Percentiles rank a stretch among this genome's conserved stretches.
Evolutionary conservation across 2,329 filamentous ascomycete species (phyloP).

Genomic region (Diaporthe amygdali): DNA sequence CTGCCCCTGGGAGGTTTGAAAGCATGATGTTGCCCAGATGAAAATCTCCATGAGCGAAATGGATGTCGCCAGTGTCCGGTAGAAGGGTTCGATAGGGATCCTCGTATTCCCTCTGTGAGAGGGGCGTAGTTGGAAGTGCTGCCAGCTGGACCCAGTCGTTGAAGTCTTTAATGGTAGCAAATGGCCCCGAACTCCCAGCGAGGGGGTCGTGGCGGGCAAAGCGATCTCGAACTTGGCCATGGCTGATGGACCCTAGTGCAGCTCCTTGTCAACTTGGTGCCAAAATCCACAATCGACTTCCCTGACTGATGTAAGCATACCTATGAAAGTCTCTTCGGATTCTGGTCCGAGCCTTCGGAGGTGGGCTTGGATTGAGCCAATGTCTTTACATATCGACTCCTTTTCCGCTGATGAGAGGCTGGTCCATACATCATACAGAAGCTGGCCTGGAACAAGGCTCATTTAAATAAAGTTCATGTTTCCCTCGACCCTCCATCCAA

Average conservation of each 20-base stretch:
- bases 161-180: background rate
- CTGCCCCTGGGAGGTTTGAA: background rate
- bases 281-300: background rate
- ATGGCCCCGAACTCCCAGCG: background rate
- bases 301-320: background rate
- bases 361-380: background rate
- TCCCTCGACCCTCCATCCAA: background rate
- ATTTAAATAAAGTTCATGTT: background rate
- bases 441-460: background rate
- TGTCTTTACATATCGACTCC: background rate
- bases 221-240: background rate
- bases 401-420: background rate
- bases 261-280: background rate
- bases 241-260: background rate
- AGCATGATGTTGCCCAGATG: background rate
- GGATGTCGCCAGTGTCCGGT: background rate
- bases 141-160: background rate
- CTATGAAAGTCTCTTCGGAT: background rate
- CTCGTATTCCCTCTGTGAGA: background rate
- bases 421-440: background rate
- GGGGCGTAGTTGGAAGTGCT: background rate
- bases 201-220: background rate
- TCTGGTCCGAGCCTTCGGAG: background rate
- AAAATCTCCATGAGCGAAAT: background rate
- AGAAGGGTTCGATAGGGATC: background rate